phyloP scores from a whole-genome alignment of 2,329 filamentous ascomycete genomes.

The Microcera coccophila region DNA sequence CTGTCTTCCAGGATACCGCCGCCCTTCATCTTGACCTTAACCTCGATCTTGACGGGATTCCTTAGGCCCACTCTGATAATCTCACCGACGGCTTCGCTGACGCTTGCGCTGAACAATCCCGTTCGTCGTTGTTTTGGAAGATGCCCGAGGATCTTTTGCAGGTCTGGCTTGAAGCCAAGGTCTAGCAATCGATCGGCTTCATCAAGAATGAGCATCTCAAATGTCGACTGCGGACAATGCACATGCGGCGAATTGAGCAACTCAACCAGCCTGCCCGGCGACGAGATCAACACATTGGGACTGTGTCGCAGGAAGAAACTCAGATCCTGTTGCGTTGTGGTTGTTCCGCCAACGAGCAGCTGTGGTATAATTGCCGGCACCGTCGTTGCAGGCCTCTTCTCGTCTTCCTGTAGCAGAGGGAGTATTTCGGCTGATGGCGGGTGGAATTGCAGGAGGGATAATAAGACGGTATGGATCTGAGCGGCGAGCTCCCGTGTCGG shows the following conservation, averaged over 20 bases:
- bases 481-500: constrained; percentile 86
- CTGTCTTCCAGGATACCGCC: constrained; percentile 71
- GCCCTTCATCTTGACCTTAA: constrained; percentile 75
- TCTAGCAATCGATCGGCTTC: constrained; percentile 92
- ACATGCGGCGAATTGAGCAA: constrained; percentile 82
- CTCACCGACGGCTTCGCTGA: constrained; percentile 92
- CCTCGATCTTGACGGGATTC: constrained; percentile 91
- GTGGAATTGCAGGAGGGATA: constrained; percentile 78
- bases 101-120: constrained; percentile 88
- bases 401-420: constrained; percentile 50
- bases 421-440: constrained; percentile 67
- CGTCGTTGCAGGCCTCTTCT: constrained; percentile 48
- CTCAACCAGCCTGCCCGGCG: constrained; percentile 84
- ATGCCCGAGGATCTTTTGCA: constrained; percentile 78
- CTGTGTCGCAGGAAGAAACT: constrained; percentile 78
- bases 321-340: constrained; percentile 79
- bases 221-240: constrained; percentile 81
- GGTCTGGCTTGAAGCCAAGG: constrained; percentile 86
- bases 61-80: constrained; percentile 87
- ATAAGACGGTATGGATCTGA: constrained; percentile 81
- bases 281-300: constrained; percentile 86
- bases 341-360: constrained; percentile 76
- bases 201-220: constrained; percentile 88
- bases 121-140: constrained; percentile 92
- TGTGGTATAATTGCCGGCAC: constrained; percentile 70